These are phyloP conservation scores for Oldenlandia corymbosa DNA, from an alignment of 257 asterid genomes.

Conservation along the genomic window DNA sequence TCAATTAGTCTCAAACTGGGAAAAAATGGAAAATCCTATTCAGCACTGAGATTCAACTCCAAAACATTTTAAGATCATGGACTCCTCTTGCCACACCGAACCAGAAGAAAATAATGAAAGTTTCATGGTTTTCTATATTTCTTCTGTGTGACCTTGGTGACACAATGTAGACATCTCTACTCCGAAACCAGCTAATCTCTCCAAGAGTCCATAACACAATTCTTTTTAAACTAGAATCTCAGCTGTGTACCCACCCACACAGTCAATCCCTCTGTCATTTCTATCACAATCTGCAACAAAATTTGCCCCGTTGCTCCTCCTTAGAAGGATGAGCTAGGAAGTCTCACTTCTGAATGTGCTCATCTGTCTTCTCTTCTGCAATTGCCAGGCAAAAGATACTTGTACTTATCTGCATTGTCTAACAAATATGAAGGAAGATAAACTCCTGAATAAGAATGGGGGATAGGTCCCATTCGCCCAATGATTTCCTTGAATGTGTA, in stretches of 20 bases:
- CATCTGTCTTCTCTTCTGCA: slow-evolving; percentile 66
- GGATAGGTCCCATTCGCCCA: slow-evolving; percentile 76
- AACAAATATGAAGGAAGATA: slow-evolving; percentile 65
- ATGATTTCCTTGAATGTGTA: slow-evolving; percentile 78
- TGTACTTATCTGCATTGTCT: slow-evolving; percentile 55
- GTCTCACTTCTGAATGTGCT: not conserved
- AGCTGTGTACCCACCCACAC: not conserved
- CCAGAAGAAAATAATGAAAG: not conserved
- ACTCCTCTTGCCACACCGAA: not conserved
- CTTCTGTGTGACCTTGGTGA: too few species aligned
- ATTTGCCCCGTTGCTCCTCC: slow-evolving; percentile 7
- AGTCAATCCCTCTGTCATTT: not conserved
- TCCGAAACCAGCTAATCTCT: not conserved
- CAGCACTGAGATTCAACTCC: not conserved
- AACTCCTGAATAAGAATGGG: slow-evolving; percentile 85
- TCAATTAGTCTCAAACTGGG: not conserved
- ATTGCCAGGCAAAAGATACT: slow-evolving; percentile 74
- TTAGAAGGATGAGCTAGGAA: not conserved
- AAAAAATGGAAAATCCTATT: not conserved
- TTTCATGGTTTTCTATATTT: not conserved
- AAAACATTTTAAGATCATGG: not conserved
- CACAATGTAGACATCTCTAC: slow-evolving; percentile 1
- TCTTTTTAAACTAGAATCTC: slow-evolving; percentile 6
- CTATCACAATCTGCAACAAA: not conserved
- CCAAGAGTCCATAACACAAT: not conserved